Base-by-base conservation (phyloP, 2,329 filamentous ascomycete species). In the Exophiala sideris region DNA sequence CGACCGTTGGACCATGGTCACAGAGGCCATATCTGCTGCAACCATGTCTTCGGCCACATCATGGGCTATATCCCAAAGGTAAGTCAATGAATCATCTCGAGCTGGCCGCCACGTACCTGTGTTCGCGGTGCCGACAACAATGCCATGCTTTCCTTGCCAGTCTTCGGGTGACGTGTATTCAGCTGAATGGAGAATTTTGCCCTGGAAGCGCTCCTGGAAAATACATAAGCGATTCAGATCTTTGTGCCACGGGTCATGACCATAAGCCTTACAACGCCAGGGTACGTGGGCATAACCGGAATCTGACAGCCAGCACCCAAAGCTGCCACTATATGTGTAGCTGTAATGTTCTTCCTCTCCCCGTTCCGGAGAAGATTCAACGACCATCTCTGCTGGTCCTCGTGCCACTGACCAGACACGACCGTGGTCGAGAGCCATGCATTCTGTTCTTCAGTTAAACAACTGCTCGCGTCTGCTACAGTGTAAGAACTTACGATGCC, bases 31-130 rank as follows among this genome's bases (percentile, higher is more conserved):
- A 3, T 70, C 70, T 6, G 70, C 71, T 16, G 71, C 67, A 34
- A 70, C 66, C 68, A 76, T 77, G 60, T 78, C 74, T 60, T 76
- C 70, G 2, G 75, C 73, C 20, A 78, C 70, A 61, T 79, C 75
- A 63, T 78, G 75, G 1, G 63, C 63, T 1, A 73, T 76, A 18
- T 32, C 5, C 3, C 24, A 18, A 2, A 8, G 21, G 34, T 50
- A 6, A 24, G 35, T 50, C 9, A 41, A 12, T 7, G 4, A 24
- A 20, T 18, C 16, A 48, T n/a, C 21, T 47, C 5, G 44, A 35
- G 5, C 14, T 48, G 11, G 14, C 21, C 12, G n/a, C 9, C 7
- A 18, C n/a, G n/a, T 16, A 42, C 47, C 62, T 1, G 74, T 76
- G 58, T 78, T 78, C 50, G 72, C 77, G 20, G 70, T 72, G 20